Percentiles rank a stretch among this genome's conserved stretches.
Conservation (phyloP, 2,329 filamentous ascomycete species). For the Hypoxylon rubiginosum region DNA sequence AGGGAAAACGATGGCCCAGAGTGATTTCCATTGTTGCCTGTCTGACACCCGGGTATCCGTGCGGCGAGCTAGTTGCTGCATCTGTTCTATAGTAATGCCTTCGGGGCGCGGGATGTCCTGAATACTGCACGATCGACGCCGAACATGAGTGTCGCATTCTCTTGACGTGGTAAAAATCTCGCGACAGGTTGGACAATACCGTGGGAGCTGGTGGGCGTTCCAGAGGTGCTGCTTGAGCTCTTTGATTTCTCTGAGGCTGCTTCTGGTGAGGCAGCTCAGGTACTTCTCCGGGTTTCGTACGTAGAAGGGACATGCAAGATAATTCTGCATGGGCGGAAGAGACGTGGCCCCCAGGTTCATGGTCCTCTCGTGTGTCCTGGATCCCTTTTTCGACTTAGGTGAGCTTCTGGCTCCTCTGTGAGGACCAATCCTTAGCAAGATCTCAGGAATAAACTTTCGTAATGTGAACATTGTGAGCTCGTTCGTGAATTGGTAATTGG, state of each 20-base stretch:
- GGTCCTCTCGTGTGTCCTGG: background rate
- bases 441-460: background rate
- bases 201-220: constrained; percentile 31
- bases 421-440: background rate
- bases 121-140: constrained; percentile 17
- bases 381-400: background rate
- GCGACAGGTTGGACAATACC: constrained; percentile 41
- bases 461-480: background rate
- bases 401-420: background rate
- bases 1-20: constrained; percentile 43
- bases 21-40: constrained; percentile 36
- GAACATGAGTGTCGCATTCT: constrained; percentile 36
- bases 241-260: constrained; percentile 24
- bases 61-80: constrained; percentile 34
- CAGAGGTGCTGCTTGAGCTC: constrained; percentile 40
- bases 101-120: constrained; percentile 17
- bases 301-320: constrained; percentile 37
- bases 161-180: constrained; percentile 17
- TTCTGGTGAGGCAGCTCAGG: constrained; percentile 28
- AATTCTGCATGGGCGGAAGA: too few relatives aligned
- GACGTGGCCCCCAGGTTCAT: background rate
- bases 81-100: constrained; percentile 38
- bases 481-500: background rate
- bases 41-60: constrained; percentile 17
- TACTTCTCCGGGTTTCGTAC: constrained; percentile 10